Evolutionary conservation across 495 filamentous ascomycete genomes (phyloP).

Genomic region (Physcia stellaris): DNA sequence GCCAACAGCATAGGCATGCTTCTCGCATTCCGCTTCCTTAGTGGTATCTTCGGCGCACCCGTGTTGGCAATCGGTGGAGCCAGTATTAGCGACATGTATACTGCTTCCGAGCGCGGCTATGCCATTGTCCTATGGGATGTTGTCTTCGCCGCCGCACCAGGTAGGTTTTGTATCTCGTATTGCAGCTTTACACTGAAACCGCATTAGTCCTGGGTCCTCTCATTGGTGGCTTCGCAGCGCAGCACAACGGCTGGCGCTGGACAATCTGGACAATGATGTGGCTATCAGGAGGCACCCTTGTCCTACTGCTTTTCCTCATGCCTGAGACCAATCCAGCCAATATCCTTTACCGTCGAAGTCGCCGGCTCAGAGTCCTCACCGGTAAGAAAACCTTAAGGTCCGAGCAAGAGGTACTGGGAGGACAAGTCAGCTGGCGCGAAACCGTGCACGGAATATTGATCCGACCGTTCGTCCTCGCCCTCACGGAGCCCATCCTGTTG

Average conservation of each 20-base stretch:
- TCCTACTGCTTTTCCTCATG: conserved; percentile 54
- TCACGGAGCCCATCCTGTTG: conserved; percentile 33
- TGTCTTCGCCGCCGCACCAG: too few species aligned
- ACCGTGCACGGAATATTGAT: conserved; percentile 65
- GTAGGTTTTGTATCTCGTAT: too few species aligned
- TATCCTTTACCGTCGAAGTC: conserved; percentile 60
- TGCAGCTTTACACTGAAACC: too few species aligned
- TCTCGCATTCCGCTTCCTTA: conserved; percentile 34
- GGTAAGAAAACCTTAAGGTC: conserved; percentile 63
- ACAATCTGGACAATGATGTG: conserved; percentile 64
- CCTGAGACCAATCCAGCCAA: conserved; percentile 70
- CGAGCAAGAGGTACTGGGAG: conserved; percentile 77
- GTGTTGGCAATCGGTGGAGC: conserved; percentile 26
- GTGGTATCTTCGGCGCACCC: conserved; percentile 33
- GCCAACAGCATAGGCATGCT: conserved; percentile 34
- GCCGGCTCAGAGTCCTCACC: conserved; percentile 60
- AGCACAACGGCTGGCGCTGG: conserved; percentile 69
- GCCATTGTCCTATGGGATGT: too few species aligned
- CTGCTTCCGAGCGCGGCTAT: too few species aligned
- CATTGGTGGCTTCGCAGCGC: conserved; percentile 61
- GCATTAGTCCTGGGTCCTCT: conserved; percentile 77
- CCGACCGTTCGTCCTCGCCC: conserved; percentile 27
- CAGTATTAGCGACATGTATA: conserved; percentile 14
- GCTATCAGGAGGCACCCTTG: conserved; percentile 46
- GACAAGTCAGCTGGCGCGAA: conserved; percentile 64